Evolutionary conservation across 257 asterid genomes (phyloP).

Genomic region (Solanum lignicaule): DNA sequence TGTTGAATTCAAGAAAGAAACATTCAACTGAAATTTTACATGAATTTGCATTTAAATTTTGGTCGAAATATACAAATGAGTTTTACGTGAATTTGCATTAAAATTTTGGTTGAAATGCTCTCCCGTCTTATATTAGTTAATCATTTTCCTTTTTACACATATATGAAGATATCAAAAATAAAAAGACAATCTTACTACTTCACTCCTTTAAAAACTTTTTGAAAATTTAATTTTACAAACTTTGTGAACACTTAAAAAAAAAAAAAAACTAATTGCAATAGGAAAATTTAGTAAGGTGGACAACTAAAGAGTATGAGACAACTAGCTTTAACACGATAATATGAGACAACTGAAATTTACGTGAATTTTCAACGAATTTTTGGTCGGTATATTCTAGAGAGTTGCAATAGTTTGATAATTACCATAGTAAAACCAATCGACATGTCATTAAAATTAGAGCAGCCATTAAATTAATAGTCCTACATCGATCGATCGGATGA

Average conservation of each 20-base stretch:
- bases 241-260: too few relatives aligned
- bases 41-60: neutral
- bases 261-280: too few relatives aligned
- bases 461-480: neutral
- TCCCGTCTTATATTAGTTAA: fast-evolving
- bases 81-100: neutral
- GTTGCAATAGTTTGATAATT: neutral
- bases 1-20: neutral
- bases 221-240: too few relatives aligned
- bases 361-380: neutral
- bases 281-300: too few relatives aligned
- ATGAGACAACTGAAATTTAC: neutral
- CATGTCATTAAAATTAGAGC: neutral
- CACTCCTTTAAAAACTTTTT: too few relatives aligned
- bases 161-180: too few relatives aligned
- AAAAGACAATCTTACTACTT: fast-evolving
- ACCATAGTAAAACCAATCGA: neutral
- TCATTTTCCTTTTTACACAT: fast-evolving
- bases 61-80: neutral
- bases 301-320: too few relatives aligned
- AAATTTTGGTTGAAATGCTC: too few relatives aligned
- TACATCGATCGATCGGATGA: too few relatives aligned
- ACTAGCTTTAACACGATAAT: too few relatives aligned
- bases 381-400: neutral
- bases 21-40: neutral